phyloP scores from a whole-genome alignment of 345 rosid species.

The Xanthoceras sorbifolium region DNA sequence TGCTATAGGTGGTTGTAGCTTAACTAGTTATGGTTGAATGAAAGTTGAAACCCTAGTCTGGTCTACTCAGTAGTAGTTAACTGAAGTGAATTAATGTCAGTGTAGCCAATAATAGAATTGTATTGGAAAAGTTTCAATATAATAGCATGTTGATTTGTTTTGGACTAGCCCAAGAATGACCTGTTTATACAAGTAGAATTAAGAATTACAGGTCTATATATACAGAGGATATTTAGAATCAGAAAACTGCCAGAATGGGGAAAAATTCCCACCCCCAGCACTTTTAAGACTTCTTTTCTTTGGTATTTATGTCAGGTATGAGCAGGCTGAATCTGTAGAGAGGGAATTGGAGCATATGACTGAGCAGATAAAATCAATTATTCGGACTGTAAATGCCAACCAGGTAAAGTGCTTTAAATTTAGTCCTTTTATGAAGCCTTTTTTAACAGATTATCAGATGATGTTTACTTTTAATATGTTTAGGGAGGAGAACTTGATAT shows the following conservation, averaged over 20 bases:
- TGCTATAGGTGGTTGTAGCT: neutral
- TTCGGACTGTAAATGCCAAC: constrained; percentile 75
- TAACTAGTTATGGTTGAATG: neutral
- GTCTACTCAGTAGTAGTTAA: neutral
- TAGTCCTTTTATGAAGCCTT: neutral
- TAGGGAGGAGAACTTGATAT: constrained; percentile 91
- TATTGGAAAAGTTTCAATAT: neutral
- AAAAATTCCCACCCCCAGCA: neutral
- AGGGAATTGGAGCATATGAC: constrained; percentile 95
- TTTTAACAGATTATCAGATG: constrained; percentile 3
- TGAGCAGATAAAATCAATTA: constrained; percentile 83
- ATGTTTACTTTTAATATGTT: constrained; percentile 24
- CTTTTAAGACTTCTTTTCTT: constrained; percentile 9
- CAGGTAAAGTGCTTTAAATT: constrained; percentile 48
- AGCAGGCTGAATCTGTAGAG: constrained; percentile 85
- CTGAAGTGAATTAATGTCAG: neutral
- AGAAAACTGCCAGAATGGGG: neutral
- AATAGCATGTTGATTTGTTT: neutral
- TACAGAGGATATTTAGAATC: neutral
- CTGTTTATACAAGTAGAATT: neutral
- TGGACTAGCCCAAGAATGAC: neutral
- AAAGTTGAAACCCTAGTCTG: neutral
- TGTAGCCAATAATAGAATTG: neutral
- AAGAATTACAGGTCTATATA: neutral
- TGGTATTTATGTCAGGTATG: constrained; percentile 63